Evolutionary conservation across 2,329 filamentous ascomycete genomes (phyloP).

Genomic region (Colletotrichum sp.): DNA sequence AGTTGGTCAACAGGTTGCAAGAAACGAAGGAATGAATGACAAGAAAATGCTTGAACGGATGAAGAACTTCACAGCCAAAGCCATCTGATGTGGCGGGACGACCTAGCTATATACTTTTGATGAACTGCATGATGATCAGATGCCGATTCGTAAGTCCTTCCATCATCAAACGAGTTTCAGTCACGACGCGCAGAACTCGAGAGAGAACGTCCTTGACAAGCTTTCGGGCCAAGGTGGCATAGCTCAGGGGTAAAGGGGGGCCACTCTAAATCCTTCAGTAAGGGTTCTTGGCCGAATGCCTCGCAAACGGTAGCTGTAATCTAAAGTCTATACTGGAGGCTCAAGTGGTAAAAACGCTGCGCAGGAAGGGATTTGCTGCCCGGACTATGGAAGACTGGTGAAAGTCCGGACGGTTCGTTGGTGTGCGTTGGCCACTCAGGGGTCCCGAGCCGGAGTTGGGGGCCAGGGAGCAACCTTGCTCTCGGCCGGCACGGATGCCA

Average conservation of each 20-base stretch:
- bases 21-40: neutral
- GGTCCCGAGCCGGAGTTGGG: neutral
- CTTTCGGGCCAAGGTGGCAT: neutral
- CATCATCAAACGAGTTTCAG: neutral
- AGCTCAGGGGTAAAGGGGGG: neutral
- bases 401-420: neutral
- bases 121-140: neutral
- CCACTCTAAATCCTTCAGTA: neutral
- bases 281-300: neutral
- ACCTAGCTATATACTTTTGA: conserved; percentile 10
- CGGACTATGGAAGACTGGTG: neutral
- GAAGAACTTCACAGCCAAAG: rapidly evolving
- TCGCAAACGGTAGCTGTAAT: neutral
- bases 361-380: neutral
- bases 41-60: neutral
- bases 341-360: neutral
- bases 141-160: neutral
- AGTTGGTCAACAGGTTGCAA: conserved; percentile 8
- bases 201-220: neutral
- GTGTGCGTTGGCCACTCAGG: neutral
- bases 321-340: neutral
- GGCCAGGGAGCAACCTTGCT: neutral
- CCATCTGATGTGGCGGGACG: neutral
- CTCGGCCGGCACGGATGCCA: neutral
- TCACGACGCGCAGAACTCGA: neutral